A percentile compares a stretch with the other conserved stretches of the same genome.
These are phyloP conservation scores for Cystobasidium tubakii DNA, from an alignment of 768 basidiomycete species.

Conservation along the genomic window DNA sequence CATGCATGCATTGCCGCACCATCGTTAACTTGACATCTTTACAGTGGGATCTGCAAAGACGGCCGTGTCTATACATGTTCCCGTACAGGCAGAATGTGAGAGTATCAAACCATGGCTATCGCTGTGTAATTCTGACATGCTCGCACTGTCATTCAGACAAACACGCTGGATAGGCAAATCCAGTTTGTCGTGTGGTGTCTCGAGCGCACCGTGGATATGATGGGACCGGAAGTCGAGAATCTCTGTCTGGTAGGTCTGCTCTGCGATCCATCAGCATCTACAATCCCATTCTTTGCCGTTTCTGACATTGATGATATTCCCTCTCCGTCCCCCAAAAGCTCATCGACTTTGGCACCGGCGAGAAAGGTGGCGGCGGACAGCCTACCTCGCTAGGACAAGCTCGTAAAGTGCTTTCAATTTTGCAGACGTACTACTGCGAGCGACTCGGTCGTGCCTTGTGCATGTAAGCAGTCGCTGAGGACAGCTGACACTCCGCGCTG, in stretches of 20 bases:
- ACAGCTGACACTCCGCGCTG: no score
- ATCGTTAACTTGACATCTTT: conserved; percentile 48
- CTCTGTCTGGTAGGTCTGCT: conserved; percentile 45
- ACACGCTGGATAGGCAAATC: conserved; percentile 57
- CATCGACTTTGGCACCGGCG: conserved; percentile 46
- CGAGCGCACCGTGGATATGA: conserved; percentile 69
- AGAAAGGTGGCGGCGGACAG: conserved; percentile 38
- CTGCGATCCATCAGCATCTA: neutral
- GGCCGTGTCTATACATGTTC: conserved; percentile 57
- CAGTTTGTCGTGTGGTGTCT: conserved; percentile 70
- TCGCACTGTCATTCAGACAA: conserved; percentile 48
- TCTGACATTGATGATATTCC: neutral
- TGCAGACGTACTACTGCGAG: conserved; percentile 53
- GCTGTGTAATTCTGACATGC: neutral
- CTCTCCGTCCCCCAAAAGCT: conserved; percentile 23
- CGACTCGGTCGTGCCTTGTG: conserved; percentile 69
- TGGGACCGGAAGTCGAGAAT: conserved; percentile 72
- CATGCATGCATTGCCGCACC: no score
- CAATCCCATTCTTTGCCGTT: neutral
- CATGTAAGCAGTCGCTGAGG: conserved; percentile 59
- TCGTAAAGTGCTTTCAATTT: conserved; percentile 43
- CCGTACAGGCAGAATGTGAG: conserved; percentile 72
- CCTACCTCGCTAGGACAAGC: conserved; percentile 45
- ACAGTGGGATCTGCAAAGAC: conserved; percentile 39
- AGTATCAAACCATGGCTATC: conserved; percentile 42